Conservation (phyloP, 306 rosid genomes). For the Oemleria cerasiformis region DNA sequence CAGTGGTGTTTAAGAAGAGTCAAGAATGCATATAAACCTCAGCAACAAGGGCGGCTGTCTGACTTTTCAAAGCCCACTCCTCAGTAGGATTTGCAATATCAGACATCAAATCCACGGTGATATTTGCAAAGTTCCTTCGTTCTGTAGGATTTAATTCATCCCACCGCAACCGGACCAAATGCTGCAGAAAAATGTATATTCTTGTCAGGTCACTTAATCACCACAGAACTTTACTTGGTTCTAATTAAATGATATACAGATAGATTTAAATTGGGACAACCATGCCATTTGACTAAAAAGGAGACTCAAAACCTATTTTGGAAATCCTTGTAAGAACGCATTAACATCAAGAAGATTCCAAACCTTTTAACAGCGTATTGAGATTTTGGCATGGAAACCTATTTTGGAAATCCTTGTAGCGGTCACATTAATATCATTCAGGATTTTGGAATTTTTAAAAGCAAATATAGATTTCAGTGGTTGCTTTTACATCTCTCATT, state of each 20-base stretch:
- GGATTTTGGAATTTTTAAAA: neutral
- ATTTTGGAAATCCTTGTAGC: neutral
- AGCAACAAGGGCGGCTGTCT: conserved; percentile 94
- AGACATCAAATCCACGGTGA: conserved; percentile 72
- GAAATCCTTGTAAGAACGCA: neutral
- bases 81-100: conserved; percentile 82
- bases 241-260: neutral
- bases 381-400: neutral
- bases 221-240: neutral
- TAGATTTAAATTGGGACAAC: neutral
- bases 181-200: conserved; percentile 49
- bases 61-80: conserved; percentile 97
- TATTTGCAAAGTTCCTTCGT: conserved; percentile 67
- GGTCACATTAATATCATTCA: neutral
- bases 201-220: conserved; percentile 7
- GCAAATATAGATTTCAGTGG: neutral
- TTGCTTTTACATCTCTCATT: neutral
- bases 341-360: neutral
- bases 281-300: too few species aligned
- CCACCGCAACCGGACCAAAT: conserved; percentile 94
- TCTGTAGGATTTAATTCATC: conserved; percentile 72
- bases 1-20: conserved; percentile 17
- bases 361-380: neutral
- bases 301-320: neutral
- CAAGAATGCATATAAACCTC: conserved; percentile 53